Base-by-base conservation (phyloP, 139 green algal species). In the Tetratostichococcus sp. region DNA sequence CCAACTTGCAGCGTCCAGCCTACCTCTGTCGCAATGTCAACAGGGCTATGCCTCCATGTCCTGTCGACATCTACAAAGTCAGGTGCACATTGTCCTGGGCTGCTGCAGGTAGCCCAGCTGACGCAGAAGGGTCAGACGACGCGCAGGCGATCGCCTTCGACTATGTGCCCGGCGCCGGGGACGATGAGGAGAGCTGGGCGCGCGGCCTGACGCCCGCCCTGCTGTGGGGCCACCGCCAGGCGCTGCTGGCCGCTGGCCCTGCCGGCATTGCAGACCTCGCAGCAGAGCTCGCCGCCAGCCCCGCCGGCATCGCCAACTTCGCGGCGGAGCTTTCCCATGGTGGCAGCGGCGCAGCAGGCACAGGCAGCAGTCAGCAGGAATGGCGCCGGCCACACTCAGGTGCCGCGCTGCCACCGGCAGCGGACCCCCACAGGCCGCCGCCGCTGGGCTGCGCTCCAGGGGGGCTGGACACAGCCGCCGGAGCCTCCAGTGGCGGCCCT, bases 131-230 rank as follows among this genome's bases (percentile, higher is more conserved):
- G 8, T 50, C 39, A 50, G 62, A 34, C 22, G 28, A 34, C 5
- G 31, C 11, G 26, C 43, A n/a, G 30, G 30, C 66, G 30, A 42
- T 30, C 30, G 42, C 65, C 2, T 91, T 80, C 71, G 72, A 82
- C 23, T 97, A 97, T 82, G 82, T 96, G 43, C 86, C 90, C 1
- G 95, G 95, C 0, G 95, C 94, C 0, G 95, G 87, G 1, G 95
- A 99, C 77, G 95, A 99, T 70, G 94, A 99, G 84, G 95, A 98
- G 83, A 92, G 79, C 58, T 99, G 95, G 95, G 89, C 92, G 0
- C 23, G 23, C 4, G 94, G 94, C 1, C 86, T 98, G 6, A 95
- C 84, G 0, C 90, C 93, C 0, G 68, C 43, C 0, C 70, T 95
- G 30, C 88, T 97, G 59, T 97, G 89, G 89, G 65, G 57, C 32